These are phyloP conservation scores for Geotrichum carabidarum DNA, from an alignment of 1,139 yeast species.

Conservation along the genomic window DNA sequence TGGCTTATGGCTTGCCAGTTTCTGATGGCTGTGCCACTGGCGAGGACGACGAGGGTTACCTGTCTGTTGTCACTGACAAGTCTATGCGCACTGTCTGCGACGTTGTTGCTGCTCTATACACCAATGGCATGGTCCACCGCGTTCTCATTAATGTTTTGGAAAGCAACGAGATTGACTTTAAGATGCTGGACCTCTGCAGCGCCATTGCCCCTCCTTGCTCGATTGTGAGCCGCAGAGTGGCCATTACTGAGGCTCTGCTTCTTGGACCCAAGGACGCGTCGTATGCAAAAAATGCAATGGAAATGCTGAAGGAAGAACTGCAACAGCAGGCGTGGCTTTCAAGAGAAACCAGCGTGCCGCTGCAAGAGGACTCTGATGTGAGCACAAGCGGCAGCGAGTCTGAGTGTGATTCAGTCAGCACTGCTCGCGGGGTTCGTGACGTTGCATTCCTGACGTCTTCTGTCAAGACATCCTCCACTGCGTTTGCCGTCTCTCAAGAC, in stretches of 20 bases:
- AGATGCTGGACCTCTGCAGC: conserved; percentile 26
- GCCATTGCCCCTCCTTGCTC: conserved; percentile 33
- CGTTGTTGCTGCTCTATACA: conserved; percentile 33
- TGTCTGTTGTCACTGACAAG: conserved; percentile 29
- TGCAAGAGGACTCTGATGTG: conserved; percentile 14
- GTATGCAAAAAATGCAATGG: conserved; percentile 25
- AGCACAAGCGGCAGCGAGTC: conserved; percentile 13
- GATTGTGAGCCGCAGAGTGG: conserved; percentile 32
- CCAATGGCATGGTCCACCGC: conserved; percentile 30
- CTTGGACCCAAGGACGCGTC: conserved; percentile 29
- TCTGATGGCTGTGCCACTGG: conserved; percentile 21
- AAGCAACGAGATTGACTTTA: conserved; percentile 22
- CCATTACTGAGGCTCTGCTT: conserved; percentile 33
- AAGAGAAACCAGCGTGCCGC: conserved; percentile 1
- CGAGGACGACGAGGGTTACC: conserved; percentile 29
- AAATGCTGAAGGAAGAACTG: conserved; percentile 25
- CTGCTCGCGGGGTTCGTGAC: conserved; percentile 12
- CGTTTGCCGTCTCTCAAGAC: conserved; percentile 26
- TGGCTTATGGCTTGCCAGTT: conserved; percentile 25
- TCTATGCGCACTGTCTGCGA: conserved; percentile 32
- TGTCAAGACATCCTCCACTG: conserved; percentile 10
- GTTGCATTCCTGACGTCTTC: conserved; percentile 20
- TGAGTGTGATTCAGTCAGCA: conserved; percentile 17
- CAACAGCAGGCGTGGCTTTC: conserved; percentile 20
- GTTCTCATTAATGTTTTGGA: conserved; percentile 27